Evolutionary conservation across 2,329 filamentous ascomycete species (phyloP).

Genomic region (Penicillium sp.): DNA sequence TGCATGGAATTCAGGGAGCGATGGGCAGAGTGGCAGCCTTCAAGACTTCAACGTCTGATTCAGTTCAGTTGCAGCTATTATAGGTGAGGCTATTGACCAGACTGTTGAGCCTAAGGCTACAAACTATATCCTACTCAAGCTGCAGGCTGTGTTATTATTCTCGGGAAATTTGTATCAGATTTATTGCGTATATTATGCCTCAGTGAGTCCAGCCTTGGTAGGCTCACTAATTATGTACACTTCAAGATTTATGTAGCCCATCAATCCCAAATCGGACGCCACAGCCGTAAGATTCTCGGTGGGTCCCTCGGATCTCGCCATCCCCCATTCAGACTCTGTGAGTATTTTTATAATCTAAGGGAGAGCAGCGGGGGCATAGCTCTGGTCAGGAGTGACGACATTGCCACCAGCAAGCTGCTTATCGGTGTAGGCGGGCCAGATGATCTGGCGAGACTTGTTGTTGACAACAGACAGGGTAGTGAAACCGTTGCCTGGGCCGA

Average conservation of each 20-base stretch:
- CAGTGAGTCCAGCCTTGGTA: neutral
- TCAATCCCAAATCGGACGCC: neutral
- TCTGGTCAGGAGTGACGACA: slow-evolving; percentile 58
- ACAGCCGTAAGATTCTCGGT: neutral
- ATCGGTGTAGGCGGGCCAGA: slow-evolving; percentile 62
- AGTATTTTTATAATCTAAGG: slow-evolving; percentile 25
- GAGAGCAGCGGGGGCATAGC: slow-evolving; percentile 47
- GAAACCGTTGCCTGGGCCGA: slow-evolving; percentile 60
- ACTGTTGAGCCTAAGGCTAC: too few relatives aligned
- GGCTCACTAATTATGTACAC: neutral
- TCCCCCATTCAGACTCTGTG: neutral
- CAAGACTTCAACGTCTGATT: too few relatives aligned
- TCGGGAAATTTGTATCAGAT: neutral
- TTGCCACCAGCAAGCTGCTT: slow-evolving; percentile 54
- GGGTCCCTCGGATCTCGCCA: neutral
- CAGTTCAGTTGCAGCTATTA: too few relatives aligned
- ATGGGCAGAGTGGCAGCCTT: too few relatives aligned
- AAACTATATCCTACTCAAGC: too few relatives aligned
- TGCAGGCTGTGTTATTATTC: neutral
- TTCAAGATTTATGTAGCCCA: neutral
- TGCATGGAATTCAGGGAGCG: too few relatives aligned
- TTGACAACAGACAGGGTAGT: slow-evolving; percentile 60
- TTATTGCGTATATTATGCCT: neutral
- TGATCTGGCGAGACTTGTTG: slow-evolving; percentile 50
- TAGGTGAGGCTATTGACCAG: too few relatives aligned